A percentile compares a stretch with the other conserved stretches of the same genome.
These are phyloP conservation scores for Crucibulum laeve DNA, from an alignment of 768 basidiomycete genomes.

Conservation along the genomic window DNA sequence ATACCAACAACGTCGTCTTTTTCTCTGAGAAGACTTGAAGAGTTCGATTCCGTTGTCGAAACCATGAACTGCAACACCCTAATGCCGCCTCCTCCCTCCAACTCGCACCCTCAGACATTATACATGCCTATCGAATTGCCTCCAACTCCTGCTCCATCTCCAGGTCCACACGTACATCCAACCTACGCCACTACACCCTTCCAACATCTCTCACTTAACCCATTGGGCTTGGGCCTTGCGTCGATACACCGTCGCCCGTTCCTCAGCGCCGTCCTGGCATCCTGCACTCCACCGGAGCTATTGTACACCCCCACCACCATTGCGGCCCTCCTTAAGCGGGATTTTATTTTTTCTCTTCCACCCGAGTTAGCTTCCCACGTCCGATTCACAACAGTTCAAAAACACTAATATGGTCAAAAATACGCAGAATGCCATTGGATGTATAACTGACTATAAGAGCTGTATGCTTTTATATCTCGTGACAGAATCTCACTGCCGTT, in stretches of 20 bases:
- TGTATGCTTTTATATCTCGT: no score
- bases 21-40: no score
- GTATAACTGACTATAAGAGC: no score
- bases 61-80: background rate
- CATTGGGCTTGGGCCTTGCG: no score
- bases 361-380: conserved; percentile 73
- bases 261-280: conserved; percentile 43
- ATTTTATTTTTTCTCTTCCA: conserved; percentile 39
- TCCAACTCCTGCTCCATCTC: conserved; percentile 62
- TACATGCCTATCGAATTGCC: conserved; percentile 55
- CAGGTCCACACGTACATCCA: conserved; percentile 22
- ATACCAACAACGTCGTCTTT: no score
- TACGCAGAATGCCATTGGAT: no score
- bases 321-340: conserved; percentile 58
- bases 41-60: no score
- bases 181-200: conserved; percentile 16
- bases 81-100: background rate
- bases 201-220: conserved; percentile 9
- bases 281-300: conserved; percentile 59
- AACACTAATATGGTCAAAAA: no score
- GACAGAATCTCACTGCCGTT: no score
- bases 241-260: no score
- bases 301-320: conserved; percentile 63
- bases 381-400: no score
- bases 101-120: conserved; percentile 15